Evolutionary conservation across 2,329 filamentous ascomycete genomes (phyloP).

Genomic region (Xylariomycetidae sp.): DNA sequence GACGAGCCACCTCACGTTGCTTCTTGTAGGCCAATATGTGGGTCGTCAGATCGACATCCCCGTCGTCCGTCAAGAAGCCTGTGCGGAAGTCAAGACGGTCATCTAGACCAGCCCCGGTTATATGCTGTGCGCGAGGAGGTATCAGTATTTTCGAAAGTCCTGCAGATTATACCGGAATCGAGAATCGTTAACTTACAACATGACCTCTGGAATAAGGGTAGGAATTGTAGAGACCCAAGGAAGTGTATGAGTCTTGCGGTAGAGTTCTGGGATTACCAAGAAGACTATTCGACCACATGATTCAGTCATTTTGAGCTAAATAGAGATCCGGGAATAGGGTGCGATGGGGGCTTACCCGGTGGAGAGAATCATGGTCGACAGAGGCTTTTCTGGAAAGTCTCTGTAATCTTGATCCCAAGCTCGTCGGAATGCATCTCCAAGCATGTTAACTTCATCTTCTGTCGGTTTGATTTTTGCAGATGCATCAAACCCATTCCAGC

Average conservation of each 20-base stretch:
- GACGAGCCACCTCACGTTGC: slow-evolving; percentile 53
- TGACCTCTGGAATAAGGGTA: slow-evolving; percentile 8
- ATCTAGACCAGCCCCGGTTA: slow-evolving; percentile 35
- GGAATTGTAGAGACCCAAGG: slow-evolving; percentile 1
- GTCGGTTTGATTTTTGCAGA: slow-evolving; percentile 6
- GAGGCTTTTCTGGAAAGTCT: slow-evolving; percentile 1
- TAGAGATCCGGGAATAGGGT: no score
- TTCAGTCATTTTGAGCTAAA: no score
- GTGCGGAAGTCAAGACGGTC: slow-evolving; percentile 49
- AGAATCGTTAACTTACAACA: slow-evolving; percentile 3
- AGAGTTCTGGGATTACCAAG: slow-evolving; percentile 1
- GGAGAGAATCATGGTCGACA: not conserved
- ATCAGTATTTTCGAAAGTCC: not conserved
- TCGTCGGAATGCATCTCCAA: slow-evolving; percentile 1
- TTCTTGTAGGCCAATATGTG: slow-evolving; percentile 61
- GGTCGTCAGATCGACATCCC: slow-evolving; percentile 46
- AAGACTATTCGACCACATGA: no score
- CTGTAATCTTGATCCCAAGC: slow-evolving; percentile 4
- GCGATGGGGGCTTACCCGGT: no score
- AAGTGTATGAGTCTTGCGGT: slow-evolving; percentile 4
- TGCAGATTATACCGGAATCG: not conserved
- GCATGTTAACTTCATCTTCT: not conserved
- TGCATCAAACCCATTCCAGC: slow-evolving; percentile 7
- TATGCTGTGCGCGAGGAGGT: slow-evolving; percentile 39
- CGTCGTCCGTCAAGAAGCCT: slow-evolving; percentile 47